phyloP scores from a whole-genome alignment of 2,329 filamentous ascomycete species.

The Aspergillus thermomutatus region DNA sequence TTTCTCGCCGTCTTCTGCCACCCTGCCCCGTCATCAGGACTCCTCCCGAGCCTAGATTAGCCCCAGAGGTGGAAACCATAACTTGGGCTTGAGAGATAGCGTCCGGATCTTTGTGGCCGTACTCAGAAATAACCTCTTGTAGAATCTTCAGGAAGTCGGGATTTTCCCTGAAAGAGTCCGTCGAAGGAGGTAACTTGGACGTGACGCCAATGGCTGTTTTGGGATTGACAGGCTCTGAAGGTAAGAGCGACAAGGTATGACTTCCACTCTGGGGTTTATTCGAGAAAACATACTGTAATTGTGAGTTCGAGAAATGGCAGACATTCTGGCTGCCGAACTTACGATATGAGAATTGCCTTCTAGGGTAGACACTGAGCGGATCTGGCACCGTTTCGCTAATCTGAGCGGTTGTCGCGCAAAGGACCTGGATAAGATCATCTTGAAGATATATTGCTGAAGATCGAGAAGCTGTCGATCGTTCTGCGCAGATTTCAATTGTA shows the following conservation, averaged over 20 bases:
- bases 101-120: constrained; percentile 55
- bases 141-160: constrained; percentile 54
- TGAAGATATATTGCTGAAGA: not conserved
- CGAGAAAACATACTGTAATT: constrained; percentile 48
- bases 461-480: not conserved
- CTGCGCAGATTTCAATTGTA: no score
- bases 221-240: constrained; percentile 51
- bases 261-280: constrained; percentile 35
- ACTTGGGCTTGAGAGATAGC: constrained; percentile 58
- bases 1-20: constrained; percentile 34
- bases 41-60: constrained; percentile 51
- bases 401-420: constrained; percentile 18
- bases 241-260: constrained; percentile 55
- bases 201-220: constrained; percentile 56
- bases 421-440: constrained; percentile 25
- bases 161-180: constrained; percentile 56
- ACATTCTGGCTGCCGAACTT: constrained; percentile 14
- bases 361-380: constrained; percentile 35
- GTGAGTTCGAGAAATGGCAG: constrained; percentile 13
- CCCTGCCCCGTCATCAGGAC: constrained; percentile 42
- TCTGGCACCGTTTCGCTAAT: constrained; percentile 20
- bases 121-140: constrained; percentile 52
- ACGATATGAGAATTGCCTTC: constrained; percentile 40
- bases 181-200: constrained; percentile 53
- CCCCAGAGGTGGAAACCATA: constrained; percentile 58